A percentile compares a stretch with the other conserved stretches of the same genome.
These are phyloP conservation scores for Blumeria graminis DNA, from an alignment of 2,329 filamentous ascomycete genomes.

Conservation along the genomic window DNA sequence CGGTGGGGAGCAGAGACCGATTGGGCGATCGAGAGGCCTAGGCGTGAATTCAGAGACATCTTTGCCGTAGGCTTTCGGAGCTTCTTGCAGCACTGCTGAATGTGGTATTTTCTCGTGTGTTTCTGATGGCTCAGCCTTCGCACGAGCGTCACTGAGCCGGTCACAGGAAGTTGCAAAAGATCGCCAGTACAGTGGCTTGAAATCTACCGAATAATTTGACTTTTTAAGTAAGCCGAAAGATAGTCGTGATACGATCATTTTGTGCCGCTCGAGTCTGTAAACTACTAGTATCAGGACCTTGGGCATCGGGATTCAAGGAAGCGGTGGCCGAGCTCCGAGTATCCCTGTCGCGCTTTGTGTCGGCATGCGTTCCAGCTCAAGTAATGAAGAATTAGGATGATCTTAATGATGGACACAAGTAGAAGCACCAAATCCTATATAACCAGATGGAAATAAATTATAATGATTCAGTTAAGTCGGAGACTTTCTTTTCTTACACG, in stretches of 20 bases:
- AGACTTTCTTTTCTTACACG: too few relatives aligned
- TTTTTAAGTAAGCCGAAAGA: constrained; percentile 5
- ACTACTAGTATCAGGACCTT: background rate
- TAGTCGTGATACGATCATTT: constrained; percentile 12
- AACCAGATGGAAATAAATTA: too few relatives aligned
- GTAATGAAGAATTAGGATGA: too few relatives aligned
- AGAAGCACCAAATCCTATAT: too few relatives aligned
- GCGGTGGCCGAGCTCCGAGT: too few relatives aligned
- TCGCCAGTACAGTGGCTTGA: constrained; percentile 27
- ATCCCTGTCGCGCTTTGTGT: too few relatives aligned
- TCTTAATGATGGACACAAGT: too few relatives aligned
- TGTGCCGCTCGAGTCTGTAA: background rate
- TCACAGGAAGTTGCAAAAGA: constrained; percentile 23
- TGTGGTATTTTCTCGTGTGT: constrained; percentile 9
- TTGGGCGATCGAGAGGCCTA: constrained; percentile 42
- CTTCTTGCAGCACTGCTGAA: constrained; percentile 26
- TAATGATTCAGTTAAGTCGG: too few relatives aligned
- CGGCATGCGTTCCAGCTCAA: too few relatives aligned
- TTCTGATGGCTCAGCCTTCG: background rate
- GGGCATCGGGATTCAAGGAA: background rate
- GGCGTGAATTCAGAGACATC: constrained; percentile 30
- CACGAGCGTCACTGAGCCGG: constrained; percentile 9
- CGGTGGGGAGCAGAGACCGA: constrained; percentile 58
- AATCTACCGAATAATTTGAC: constrained; percentile 16
- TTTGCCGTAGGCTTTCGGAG: constrained; percentile 34